These are phyloP conservation scores for Fusarium succisae DNA, from an alignment of 2,329 filamentous ascomycete species.

Conservation along the genomic window DNA sequence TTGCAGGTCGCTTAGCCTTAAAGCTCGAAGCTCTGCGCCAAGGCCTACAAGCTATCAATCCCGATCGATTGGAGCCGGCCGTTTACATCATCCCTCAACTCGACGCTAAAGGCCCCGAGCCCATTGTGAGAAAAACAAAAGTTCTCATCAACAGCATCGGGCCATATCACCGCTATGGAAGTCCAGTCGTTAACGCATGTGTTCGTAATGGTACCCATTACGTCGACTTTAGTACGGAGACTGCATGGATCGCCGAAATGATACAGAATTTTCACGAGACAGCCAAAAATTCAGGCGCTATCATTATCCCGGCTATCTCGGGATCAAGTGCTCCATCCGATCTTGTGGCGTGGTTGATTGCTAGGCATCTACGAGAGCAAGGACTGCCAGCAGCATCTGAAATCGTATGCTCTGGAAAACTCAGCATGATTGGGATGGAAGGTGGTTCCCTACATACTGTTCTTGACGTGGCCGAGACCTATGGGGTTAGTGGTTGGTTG, in stretches of 20 bases:
- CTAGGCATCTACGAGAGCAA: background rate
- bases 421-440: background rate
- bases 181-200: background rate
- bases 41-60: background rate
- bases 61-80: background rate
- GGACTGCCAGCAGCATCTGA: background rate
- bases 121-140: background rate
- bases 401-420: background rate
- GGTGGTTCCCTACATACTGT: background rate
- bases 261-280: background rate
- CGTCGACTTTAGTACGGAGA: background rate
- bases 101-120: background rate
- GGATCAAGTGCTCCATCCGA: background rate
- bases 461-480: background rate
- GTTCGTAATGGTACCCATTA: background rate
- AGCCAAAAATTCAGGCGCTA: background rate
- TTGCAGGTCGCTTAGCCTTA: background rate
- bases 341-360: background rate
- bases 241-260: background rate
- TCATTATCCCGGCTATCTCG: background rate
- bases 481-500: background rate
- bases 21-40: background rate
- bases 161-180: background rate
- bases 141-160: background rate
- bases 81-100: background rate